Conservation (phyloP, 352 stramenopile species). For the Globisporangium mamillatum region DNA sequence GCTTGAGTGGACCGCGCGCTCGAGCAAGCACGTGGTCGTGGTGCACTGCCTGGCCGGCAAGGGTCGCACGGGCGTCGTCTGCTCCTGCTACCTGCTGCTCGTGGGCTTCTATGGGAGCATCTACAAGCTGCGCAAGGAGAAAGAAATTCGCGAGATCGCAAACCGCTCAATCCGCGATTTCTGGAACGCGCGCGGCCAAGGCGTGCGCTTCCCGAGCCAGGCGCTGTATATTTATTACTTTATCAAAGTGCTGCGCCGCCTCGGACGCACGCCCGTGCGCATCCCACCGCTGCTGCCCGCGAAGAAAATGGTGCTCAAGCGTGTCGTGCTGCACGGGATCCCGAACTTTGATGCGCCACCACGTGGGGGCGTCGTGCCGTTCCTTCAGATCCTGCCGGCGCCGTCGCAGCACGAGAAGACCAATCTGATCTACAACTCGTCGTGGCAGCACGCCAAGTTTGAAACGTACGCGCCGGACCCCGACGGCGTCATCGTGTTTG, state of each 20-base stretch:
- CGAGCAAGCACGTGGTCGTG: slow-evolving; percentile 68
- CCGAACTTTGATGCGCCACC: slow-evolving; percentile 72
- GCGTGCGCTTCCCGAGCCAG: slow-evolving; percentile 80
- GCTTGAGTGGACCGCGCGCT: slow-evolving; percentile 65
- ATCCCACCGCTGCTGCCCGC: slow-evolving; percentile 53
- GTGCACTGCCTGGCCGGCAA: slow-evolving; percentile 83
- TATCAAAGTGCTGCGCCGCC: slow-evolving; percentile 55
- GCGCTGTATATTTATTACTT: slow-evolving; percentile 89
- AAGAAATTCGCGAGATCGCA: slow-evolving; percentile 57
- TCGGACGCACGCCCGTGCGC: slow-evolving; percentile 44
- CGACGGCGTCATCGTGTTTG: slow-evolving; percentile 50
- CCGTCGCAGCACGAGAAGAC: slow-evolving; percentile 58
- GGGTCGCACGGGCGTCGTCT: slow-evolving; percentile 77
- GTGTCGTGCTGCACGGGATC: slow-evolving; percentile 68
- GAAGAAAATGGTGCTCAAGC: slow-evolving; percentile 56
- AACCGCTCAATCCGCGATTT: slow-evolving; percentile 75
- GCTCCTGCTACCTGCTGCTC: slow-evolving; percentile 78
- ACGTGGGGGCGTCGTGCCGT: slow-evolving; percentile 54
- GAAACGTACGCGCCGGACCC: slow-evolving; percentile 57
- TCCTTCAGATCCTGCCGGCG: slow-evolving; percentile 62
- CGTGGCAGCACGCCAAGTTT: slow-evolving; percentile 63
- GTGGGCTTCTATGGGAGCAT: slow-evolving; percentile 72
- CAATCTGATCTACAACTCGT: slow-evolving; percentile 66
- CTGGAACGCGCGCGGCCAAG: slow-evolving; percentile 71
- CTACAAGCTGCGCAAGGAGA: slow-evolving; percentile 62